A percentile compares a stretch with the other conserved stretches of the same genome.
These are phyloP conservation scores for Cercospora citrullina DNA, from an alignment of 2,329 filamentous ascomycete genomes.

Conservation along the genomic window DNA sequence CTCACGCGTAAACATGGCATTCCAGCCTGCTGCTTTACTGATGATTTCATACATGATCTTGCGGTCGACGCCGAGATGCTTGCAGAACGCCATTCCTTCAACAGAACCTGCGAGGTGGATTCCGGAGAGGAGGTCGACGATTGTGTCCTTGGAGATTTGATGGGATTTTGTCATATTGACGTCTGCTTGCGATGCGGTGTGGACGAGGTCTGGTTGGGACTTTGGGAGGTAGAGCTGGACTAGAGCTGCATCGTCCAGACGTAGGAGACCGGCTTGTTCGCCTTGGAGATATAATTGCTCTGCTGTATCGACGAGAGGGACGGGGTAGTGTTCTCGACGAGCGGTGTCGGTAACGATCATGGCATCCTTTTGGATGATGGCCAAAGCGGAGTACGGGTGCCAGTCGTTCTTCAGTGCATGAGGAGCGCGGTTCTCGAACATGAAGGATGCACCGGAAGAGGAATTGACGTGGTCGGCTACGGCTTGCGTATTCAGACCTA, in stretches of 20 bases:
- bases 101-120: slow-evolving; percentile 53
- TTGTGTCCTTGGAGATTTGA: slow-evolving; percentile 40
- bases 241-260: slow-evolving; percentile 57
- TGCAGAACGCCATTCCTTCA: slow-evolving; percentile 51
- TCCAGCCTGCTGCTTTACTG: slow-evolving; percentile 50
- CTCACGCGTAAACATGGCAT: slow-evolving; percentile 45
- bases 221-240: slow-evolving; percentile 54
- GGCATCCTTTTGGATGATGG: slow-evolving; percentile 52
- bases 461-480: slow-evolving; percentile 52
- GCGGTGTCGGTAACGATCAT: slow-evolving; percentile 69
- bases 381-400: slow-evolving; percentile 47
- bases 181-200: slow-evolving; percentile 39
- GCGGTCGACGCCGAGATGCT: slow-evolving; percentile 48
- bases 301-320: slow-evolving; percentile 61
- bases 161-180: slow-evolving; percentile 41
- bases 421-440: slow-evolving; percentile 59
- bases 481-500: slow-evolving; percentile 54
- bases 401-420: slow-evolving; percentile 55
- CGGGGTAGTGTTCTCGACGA: slow-evolving; percentile 58
- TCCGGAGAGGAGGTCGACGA: slow-evolving; percentile 46
- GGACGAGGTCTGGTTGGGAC: slow-evolving; percentile 37
- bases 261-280: slow-evolving; percentile 57
- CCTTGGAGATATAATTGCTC: slow-evolving; percentile 66
- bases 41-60: slow-evolving; percentile 50
- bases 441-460: slow-evolving; percentile 50